Conservation (phyloP, 495 filamentous ascomycete species). For the Cercophora samala region DNA sequence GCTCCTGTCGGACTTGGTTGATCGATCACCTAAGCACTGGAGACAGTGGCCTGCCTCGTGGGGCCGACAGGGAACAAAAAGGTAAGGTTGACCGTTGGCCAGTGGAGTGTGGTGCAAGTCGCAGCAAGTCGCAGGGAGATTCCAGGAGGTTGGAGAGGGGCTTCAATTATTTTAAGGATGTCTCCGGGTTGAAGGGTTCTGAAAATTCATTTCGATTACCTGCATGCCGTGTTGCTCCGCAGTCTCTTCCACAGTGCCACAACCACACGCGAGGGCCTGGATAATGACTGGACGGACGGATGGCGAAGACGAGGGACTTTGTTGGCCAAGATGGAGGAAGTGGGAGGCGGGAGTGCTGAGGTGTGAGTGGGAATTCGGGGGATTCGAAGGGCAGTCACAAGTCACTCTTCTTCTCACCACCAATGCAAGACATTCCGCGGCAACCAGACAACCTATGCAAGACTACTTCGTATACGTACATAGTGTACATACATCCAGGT, state of each 20-base stretch:
- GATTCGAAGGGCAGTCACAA: too few relatives aligned
- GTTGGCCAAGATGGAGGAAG: background rate
- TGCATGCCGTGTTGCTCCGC: background rate
- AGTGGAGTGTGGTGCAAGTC: background rate
- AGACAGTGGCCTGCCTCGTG: background rate
- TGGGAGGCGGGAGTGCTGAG: background rate
- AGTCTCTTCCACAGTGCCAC: background rate
- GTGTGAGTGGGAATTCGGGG: background rate
- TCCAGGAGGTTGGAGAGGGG: conserved; percentile 3
- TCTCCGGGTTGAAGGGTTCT: background rate
- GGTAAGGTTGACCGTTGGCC: conserved; percentile 3
- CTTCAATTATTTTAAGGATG: background rate
- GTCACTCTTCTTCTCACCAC: too few relatives aligned
- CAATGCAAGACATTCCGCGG: background rate
- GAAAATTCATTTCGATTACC: background rate
- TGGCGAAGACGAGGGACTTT: background rate
- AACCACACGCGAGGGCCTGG: background rate
- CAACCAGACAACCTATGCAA: background rate
- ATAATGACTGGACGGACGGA: background rate
- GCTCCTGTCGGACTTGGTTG: background rate
- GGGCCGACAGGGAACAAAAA: background rate
- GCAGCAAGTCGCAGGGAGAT: conserved; percentile 3
- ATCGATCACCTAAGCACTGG: background rate
- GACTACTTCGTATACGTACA: too few relatives aligned
- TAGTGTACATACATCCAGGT: background rate